Conservation (phyloP, 169 alveolate genomes). For the Perkinsus chesapeaki region DNA sequence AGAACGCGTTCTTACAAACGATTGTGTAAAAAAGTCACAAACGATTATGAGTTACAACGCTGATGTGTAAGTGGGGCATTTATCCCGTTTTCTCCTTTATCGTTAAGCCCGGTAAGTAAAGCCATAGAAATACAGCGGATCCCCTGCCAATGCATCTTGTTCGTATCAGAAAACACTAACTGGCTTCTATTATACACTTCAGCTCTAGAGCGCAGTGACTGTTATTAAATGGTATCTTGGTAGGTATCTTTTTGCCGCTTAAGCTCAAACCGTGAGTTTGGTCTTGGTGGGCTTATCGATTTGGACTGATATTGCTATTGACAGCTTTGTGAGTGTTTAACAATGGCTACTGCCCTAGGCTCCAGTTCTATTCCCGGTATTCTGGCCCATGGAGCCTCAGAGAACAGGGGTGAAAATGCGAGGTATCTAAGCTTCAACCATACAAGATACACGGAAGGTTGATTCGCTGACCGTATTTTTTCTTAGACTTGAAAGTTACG, state of each 20-base stretch:
- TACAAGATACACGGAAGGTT: background rate
- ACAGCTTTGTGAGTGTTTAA: background rate
- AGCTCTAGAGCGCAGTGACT: too few relatives aligned
- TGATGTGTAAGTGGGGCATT: background rate
- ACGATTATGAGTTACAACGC: background rate
- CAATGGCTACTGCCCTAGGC: background rate
- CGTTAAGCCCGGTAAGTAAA: background rate
- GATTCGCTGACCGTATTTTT: background rate
- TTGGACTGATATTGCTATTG: background rate
- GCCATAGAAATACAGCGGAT: too few relatives aligned
- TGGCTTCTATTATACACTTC: too few relatives aligned
- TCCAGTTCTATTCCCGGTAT: background rate
- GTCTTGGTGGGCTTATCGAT: too few relatives aligned
- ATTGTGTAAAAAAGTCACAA: background rate
- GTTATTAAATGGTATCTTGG: too few relatives aligned
- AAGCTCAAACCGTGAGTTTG: too few relatives aligned
- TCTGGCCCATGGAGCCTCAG: background rate
- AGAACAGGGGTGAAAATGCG: background rate
- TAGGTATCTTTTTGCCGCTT: too few relatives aligned
- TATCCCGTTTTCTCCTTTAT: background rate
- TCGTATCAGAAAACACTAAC: too few relatives aligned
- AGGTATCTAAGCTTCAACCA: background rate
- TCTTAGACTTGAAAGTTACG: constrained; percentile 58
- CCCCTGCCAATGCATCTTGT: too few relatives aligned
- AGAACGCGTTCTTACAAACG: background rate